Percentiles rank a stretch among this genome's conserved stretches.
Evolutionary conservation across 148 eudicot genomes (phyloP).

Genomic region (Diospyros kaki): DNA sequence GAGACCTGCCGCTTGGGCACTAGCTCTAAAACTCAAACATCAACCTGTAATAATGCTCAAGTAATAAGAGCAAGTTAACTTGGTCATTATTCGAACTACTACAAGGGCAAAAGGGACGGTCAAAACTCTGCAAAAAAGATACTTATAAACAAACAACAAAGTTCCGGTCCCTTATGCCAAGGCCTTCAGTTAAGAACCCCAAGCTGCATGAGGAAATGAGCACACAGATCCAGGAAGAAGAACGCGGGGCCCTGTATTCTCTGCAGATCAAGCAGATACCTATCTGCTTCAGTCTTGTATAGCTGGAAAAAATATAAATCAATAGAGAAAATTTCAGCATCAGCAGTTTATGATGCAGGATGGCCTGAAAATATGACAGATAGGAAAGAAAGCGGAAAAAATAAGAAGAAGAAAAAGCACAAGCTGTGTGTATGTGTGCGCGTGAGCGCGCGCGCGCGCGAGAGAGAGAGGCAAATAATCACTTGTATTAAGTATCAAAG

Average conservation of each 20-base stretch:
- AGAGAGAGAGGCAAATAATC: too few species aligned
- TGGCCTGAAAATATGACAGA: too few species aligned
- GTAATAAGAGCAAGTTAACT: background rate
- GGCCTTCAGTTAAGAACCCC: constrained; percentile 18
- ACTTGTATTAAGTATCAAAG: too few species aligned
- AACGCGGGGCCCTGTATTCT: constrained; percentile 42
- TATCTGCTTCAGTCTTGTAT: constrained; percentile 39
- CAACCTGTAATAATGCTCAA: background rate
- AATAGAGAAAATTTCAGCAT: constrained; percentile 10
- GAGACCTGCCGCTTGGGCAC: constrained; percentile 17
- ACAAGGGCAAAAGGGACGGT: background rate
- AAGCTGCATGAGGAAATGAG: constrained; percentile 33
- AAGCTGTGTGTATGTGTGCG: too few species aligned
- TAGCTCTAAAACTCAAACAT: constrained; percentile 13
- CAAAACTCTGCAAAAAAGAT: background rate
- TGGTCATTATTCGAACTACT: background rate
- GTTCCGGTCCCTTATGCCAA: background rate
- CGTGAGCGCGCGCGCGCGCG: too few species aligned
- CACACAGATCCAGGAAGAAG: constrained; percentile 47
- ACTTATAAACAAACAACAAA: background rate
- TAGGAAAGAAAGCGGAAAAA: too few species aligned
- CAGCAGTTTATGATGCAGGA: background rate
- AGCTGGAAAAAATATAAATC: constrained; percentile 23
- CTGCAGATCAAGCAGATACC: constrained; percentile 44
- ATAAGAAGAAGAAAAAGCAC: too few species aligned